A percentile compares a stretch with the other conserved stretches of the same genome.
Conservation (phyloP, 805 yeast species). For the Suhomyces xylopsoci region DNA sequence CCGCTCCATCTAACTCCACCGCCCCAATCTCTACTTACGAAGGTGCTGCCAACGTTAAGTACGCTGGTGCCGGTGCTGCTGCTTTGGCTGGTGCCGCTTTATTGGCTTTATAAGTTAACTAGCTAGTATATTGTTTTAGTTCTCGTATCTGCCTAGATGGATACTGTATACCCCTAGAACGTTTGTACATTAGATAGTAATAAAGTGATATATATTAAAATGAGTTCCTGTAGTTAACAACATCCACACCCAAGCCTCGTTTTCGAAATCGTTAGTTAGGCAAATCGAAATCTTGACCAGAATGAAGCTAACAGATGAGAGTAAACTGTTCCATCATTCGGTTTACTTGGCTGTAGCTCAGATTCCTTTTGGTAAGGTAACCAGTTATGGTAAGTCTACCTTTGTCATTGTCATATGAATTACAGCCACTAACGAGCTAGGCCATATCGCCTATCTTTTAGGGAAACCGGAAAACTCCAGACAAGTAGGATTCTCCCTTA, state of each 20-base stretch:
- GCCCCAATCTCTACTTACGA: conserved; percentile 31
- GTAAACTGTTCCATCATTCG: conserved; percentile 55
- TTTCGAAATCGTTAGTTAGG: not conserved
- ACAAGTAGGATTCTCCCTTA: conserved; percentile 71
- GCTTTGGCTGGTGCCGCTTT: conserved; percentile 50
- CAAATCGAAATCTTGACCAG: not conserved
- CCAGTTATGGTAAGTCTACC: conserved; percentile 55
- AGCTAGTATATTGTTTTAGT: conserved; percentile 2
- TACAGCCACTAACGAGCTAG: conserved; percentile 14
- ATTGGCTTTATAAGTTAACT: conserved; percentile 23
- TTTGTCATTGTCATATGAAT: not conserved
- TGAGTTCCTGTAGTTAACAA: not conserved
- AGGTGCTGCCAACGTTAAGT: conserved; percentile 34
- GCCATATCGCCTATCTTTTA: conserved; percentile 66
- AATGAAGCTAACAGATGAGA: conserved; percentile 39
- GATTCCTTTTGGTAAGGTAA: conserved; percentile 63
- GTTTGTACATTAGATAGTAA: conserved; percentile 8
- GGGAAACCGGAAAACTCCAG: conserved; percentile 65
- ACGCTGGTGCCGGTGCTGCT: conserved; percentile 44
- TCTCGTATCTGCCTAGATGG: not conserved
- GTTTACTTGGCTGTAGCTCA: conserved; percentile 52
- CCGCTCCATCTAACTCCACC: conserved; percentile 22
- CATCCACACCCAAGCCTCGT: not conserved
- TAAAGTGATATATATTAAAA: conserved; percentile 15
- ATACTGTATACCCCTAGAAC: not conserved